Conservation (phyloP, 2,329 filamentous ascomycete species). For the Aspergillus sp. region DNA sequence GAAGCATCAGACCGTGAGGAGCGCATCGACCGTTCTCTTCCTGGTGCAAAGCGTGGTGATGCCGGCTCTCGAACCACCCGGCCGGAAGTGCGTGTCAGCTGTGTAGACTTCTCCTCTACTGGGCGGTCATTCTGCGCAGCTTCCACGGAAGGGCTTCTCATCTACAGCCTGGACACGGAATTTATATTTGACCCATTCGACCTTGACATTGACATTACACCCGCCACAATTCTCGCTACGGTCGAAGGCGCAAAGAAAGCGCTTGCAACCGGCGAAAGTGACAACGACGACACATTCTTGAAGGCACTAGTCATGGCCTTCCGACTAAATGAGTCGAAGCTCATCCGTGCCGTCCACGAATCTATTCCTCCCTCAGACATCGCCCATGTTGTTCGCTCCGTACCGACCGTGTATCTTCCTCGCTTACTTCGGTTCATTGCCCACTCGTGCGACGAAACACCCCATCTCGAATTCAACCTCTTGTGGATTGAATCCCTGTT, state of each 20-base stretch:
- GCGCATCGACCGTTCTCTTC: conserved; percentile 76
- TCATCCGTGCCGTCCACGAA: conserved; percentile 86
- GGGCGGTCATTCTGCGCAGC: conserved; percentile 92
- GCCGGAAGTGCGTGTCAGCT: conserved; percentile 82
- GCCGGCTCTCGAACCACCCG: conserved; percentile 75
- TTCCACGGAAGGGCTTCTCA: conserved; percentile 88
- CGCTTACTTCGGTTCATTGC: conserved; percentile 86
- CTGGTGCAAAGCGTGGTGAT: conserved; percentile 86
- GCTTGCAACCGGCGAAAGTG: conserved; percentile 53
- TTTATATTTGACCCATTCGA: conserved; percentile 95
- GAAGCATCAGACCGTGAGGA: conserved; percentile 90
- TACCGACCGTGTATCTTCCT: conserved; percentile 85
- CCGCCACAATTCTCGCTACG: conserved; percentile 78
- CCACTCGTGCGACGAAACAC: conserved; percentile 83
- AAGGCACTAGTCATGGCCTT: conserved; percentile 97
- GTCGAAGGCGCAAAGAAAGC: conserved; percentile 55
- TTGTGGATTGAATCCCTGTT: conserved; percentile 86
- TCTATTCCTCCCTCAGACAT: conserved; percentile 77
- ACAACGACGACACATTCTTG: conserved; percentile 75
- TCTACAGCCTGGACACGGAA: conserved; percentile 86
- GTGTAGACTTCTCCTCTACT: conserved; percentile 85
- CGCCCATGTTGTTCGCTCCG: conserved; percentile 72
- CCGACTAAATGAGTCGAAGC: conserved; percentile 81
- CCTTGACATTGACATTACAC: conserved; percentile 91
- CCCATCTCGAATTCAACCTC: conserved; percentile 92